Evolutionary conservation across 805 yeast genomes (phyloP).

Genomic region (Nakazawaea anatomiae): DNA sequence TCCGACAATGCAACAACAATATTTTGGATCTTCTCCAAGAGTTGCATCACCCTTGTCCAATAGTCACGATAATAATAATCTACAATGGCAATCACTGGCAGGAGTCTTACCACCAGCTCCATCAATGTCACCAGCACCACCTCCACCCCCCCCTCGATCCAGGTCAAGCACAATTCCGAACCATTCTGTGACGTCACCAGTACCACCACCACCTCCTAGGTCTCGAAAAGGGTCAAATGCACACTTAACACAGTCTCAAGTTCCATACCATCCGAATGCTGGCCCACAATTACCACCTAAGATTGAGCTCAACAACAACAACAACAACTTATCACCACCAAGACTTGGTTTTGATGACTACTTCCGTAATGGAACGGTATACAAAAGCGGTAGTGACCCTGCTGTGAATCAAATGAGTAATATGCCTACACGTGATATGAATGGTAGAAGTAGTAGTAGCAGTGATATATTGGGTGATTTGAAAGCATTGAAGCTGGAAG

Average conservation of each 20-base stretch:
- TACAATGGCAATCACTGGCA: conserved; percentile 3
- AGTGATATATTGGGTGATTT: conserved; percentile 55
- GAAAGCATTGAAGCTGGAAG: conserved; percentile 64
- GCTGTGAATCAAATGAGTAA: not conserved
- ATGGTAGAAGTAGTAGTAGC: not conserved
- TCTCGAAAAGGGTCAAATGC: conserved; percentile 12
- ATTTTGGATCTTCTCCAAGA: not conserved
- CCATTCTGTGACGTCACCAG: conserved; percentile 32
- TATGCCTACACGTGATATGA: not conserved
- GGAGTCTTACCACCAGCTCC: not conserved
- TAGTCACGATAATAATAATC: conserved; percentile 6
- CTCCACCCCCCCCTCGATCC: conserved; percentile 11
- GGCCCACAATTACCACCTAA: conserved; percentile 6
- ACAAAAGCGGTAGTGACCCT: conserved; percentile 3
- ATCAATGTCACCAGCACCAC: conserved; percentile 12
- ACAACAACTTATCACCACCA: conserved; percentile 14
- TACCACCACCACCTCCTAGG: conserved; percentile 24
- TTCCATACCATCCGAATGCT: conserved; percentile 1
- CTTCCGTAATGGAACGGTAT: conserved; percentile 9
- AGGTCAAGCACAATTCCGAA: conserved; percentile 20
- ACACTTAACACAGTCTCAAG: conserved; percentile 4
- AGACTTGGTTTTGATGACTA: conserved; percentile 9
- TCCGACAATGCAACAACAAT: not conserved
- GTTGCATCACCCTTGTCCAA: conserved; percentile 13
- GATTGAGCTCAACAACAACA: conserved; percentile 6